A percentile compares a stretch with the other conserved stretches of the same genome.
phyloP scores from a whole-genome alignment of 164 flowering plant genomes.

The Macadamia integrifolia region DNA sequence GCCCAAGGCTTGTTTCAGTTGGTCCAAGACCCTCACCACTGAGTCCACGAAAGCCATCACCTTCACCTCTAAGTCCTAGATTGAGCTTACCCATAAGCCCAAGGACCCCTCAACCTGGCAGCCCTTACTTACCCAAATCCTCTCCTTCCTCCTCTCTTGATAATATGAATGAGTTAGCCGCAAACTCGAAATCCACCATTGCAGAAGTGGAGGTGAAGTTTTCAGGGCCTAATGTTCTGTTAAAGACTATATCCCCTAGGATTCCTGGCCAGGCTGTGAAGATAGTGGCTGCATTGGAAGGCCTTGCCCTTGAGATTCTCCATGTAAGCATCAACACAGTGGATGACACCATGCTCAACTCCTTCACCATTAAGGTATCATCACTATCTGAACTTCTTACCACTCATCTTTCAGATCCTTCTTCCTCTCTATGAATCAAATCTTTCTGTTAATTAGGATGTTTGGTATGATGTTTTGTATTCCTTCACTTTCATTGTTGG shows the following conservation, averaged over 20 bases:
- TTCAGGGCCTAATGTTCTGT: slow-evolving; percentile 63
- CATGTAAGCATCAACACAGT: slow-evolving; percentile 52
- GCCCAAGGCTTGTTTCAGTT: slow-evolving; percentile 60
- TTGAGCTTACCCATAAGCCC: slow-evolving; percentile 73
- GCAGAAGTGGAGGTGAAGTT: slow-evolving; percentile 96
- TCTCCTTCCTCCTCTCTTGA: slow-evolving; percentile 34
- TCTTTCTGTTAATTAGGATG: too few species aligned
- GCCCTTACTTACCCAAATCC: slow-evolving; percentile 64
- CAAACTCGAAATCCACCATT: slow-evolving; percentile 59
- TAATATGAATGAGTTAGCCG: slow-evolving; percentile 52
- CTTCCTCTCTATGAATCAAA: too few species aligned
- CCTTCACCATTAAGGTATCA: slow-evolving; percentile 93
- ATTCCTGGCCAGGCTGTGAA: slow-evolving; percentile 73
- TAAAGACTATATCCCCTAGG: slow-evolving; percentile 65
- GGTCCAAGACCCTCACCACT: slow-evolving; percentile 65
- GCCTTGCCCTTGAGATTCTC: slow-evolving; percentile 73
- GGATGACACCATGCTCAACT: slow-evolving; percentile 71
- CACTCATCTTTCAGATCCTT: too few species aligned
- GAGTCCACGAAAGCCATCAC: slow-evolving; percentile 68
- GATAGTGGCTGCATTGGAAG: slow-evolving; percentile 66
- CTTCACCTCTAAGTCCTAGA: slow-evolving; percentile 64
- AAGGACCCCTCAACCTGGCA: slow-evolving; percentile 72
- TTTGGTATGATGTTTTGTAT: too few species aligned
- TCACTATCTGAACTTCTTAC: too few species aligned
- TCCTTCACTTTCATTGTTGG: too few species aligned